Conservation (phyloP, 169 alveolate species). For the Eimeria sp. region DNA sequence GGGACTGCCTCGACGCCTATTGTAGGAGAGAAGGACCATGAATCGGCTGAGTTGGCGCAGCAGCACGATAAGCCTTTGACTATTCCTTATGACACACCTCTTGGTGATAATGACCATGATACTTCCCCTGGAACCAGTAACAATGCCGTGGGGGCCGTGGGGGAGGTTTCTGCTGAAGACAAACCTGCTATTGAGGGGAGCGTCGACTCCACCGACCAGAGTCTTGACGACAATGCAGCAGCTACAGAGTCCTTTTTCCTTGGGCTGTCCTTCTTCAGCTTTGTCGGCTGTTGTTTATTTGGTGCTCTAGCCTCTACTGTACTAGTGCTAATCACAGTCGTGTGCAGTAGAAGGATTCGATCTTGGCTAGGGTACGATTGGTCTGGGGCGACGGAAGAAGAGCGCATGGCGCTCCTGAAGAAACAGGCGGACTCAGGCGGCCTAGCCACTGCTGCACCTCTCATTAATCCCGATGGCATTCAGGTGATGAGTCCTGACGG, state of each 20-base stretch:
- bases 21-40: not conserved
- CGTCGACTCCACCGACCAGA: not conserved
- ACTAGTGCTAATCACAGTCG: constrained; percentile 57
- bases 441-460: not conserved
- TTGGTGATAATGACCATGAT: not conserved
- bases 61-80: not conserved
- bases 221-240: not conserved
- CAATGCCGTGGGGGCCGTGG: not conserved
- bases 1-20: not conserved
- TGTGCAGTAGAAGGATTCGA: constrained; percentile 44
- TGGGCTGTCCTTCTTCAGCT: constrained; percentile 38
- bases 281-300: constrained; percentile 48
- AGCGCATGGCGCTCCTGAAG: constrained; percentile 17
- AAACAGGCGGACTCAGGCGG: not conserved
- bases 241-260: not conserved
- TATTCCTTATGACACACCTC: not conserved
- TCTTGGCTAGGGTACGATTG: constrained; percentile 60
- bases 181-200: not conserved
- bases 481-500: constrained; percentile 51
- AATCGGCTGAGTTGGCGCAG: not conserved
- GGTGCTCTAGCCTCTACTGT: constrained; percentile 47
- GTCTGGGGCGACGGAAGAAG: constrained; percentile 61
- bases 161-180: not conserved
- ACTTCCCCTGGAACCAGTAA: not conserved
- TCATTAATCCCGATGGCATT: constrained; percentile 40